Percentiles rank a stretch among this genome's conserved stretches.
phyloP scores from a whole-genome alignment of 2,329 filamentous ascomycete genomes.

The Microsporum ferrugineum region DNA sequence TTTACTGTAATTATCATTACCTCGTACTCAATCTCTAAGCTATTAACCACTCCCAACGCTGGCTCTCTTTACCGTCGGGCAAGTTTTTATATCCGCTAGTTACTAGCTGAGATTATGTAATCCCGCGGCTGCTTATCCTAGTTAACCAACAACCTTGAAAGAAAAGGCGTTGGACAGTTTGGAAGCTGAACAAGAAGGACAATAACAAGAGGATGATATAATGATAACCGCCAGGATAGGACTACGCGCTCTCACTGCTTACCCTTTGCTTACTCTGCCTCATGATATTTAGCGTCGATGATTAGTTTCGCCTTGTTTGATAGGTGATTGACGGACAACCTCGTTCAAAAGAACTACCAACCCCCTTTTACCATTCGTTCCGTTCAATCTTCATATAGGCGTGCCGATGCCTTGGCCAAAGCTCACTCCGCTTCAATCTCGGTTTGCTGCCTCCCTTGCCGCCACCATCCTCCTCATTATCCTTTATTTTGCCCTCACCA shows the following conservation, averaged over 20 bases:
- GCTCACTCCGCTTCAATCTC: slow-evolving; percentile 59
- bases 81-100: neutral
- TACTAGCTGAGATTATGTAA: neutral
- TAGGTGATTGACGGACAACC: slow-evolving; percentile 44
- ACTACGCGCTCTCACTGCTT: neutral
- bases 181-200: neutral
- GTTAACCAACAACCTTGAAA: neutral
- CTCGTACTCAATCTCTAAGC: neutral
- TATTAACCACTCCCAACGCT: neutral
- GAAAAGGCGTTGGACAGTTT: neutral
- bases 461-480: slow-evolving; percentile 49
- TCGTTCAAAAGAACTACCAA: slow-evolving; percentile 24
- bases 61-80: neutral
- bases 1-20: neutral
- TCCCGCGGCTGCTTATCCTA: neutral
- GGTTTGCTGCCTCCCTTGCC: slow-evolving; percentile 55
- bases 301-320: neutral
- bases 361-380: neutral
- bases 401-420: slow-evolving; percentile 34
- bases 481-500: slow-evolving; percentile 51
- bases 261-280: neutral
- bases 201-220: neutral
- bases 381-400: slow-evolving; percentile 4
- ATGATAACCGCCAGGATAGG: neutral
- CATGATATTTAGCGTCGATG: neutral